Evolutionary conservation across 2,329 filamentous ascomycete genomes (phyloP).

Genomic region (Ustulina deusta): DNA sequence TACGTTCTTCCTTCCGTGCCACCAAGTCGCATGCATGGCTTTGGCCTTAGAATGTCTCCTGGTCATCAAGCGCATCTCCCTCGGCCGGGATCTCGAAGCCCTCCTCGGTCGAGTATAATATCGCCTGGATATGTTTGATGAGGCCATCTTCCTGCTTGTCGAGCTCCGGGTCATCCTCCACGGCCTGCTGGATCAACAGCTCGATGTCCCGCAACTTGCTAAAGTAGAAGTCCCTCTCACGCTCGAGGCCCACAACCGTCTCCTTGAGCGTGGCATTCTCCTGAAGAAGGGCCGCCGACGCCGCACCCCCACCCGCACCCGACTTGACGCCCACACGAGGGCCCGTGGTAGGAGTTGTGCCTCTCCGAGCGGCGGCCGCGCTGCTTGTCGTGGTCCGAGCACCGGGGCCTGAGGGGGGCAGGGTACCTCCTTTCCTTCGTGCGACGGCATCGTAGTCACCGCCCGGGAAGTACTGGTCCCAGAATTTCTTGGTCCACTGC

Average conservation of each 20-base stretch:
- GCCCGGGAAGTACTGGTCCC: conserved; percentile 98
- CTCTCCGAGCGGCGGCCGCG: conserved; percentile 64
- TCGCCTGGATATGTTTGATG: conserved; percentile 95
- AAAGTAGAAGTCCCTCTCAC: conserved; percentile 99
- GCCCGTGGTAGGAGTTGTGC: conserved; percentile 72
- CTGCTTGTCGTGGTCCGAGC: conserved; percentile 56
- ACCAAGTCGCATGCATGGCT: conserved; percentile 1
- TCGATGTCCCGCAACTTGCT: conserved; percentile 98
- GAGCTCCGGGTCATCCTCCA: conserved; percentile 90
- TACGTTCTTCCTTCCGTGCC: conserved; percentile 25
- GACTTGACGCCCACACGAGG: conserved; percentile 55
- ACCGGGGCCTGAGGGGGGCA: conserved; percentile 62
- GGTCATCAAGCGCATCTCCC: conserved; percentile 76
- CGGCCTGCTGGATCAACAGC: conserved; percentile 89
- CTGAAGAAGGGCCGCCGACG: conserved; percentile 78
- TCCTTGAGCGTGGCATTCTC: conserved; percentile 94
- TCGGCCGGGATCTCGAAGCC: conserved; percentile 91
- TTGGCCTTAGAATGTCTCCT: conserved; percentile 77
- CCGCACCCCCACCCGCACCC: conserved; percentile 61
- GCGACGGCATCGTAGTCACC: conserved; percentile 94
- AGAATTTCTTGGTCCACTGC: conserved; percentile 96
- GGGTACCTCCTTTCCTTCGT: conserved; percentile 81
- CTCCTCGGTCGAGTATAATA: conserved; percentile 96
- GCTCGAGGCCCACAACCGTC: conserved; percentile 92
- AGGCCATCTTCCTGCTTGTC: conserved; percentile 94